These are phyloP conservation scores for Penicillium odoratum DNA, from an alignment of 495 filamentous ascomycete genomes.

Conservation along the genomic window DNA sequence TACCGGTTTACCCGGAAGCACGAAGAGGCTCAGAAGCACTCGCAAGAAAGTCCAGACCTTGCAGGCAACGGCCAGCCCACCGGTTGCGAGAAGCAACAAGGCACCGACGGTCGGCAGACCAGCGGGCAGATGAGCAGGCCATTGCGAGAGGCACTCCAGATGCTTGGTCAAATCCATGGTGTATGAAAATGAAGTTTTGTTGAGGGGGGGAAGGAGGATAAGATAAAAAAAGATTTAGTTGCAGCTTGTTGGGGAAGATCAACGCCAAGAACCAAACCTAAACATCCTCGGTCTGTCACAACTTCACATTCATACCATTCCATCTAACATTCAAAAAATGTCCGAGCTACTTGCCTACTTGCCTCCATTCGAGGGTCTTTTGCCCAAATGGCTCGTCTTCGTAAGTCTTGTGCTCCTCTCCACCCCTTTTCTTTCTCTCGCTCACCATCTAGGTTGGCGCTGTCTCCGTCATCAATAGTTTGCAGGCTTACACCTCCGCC, in stretches of 20 bases:
- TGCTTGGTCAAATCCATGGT: conserved; percentile 47
- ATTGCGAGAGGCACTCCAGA: conserved; percentile 35
- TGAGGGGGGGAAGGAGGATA: conserved; percentile 14
- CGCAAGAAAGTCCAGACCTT: conserved; percentile 61
- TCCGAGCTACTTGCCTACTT: conserved; percentile 36
- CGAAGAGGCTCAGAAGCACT: conserved; percentile 71
- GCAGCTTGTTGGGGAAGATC: conserved; percentile 30
- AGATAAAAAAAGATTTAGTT: conserved; percentile 11
- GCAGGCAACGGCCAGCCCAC: conserved; percentile 57
- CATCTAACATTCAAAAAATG: conserved; percentile 10
- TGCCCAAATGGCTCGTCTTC: conserved; percentile 68
- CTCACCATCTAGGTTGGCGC: conserved; percentile 61
- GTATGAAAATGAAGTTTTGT: conserved; percentile 7
- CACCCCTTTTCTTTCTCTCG: not conserved
- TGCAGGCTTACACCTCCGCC: conserved; percentile 77
- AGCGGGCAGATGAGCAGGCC: conserved; percentile 36
- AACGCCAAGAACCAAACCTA: conserved; percentile 26
- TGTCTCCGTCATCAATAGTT: conserved; percentile 73
- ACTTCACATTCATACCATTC: conserved; percentile 5
- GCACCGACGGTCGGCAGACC: conserved; percentile 41
- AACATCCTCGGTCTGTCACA: conserved; percentile 26
- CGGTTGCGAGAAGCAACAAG: conserved; percentile 48
- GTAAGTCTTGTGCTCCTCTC: conserved; percentile 37
- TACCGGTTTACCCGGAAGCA: conserved; percentile 68
- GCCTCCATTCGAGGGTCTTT: conserved; percentile 56